A percentile compares a stretch with the other conserved stretches of the same genome.
These are phyloP conservation scores for Kandelia obovata DNA, from an alignment of 345 rosid genomes.

Conservation along the genomic window DNA sequence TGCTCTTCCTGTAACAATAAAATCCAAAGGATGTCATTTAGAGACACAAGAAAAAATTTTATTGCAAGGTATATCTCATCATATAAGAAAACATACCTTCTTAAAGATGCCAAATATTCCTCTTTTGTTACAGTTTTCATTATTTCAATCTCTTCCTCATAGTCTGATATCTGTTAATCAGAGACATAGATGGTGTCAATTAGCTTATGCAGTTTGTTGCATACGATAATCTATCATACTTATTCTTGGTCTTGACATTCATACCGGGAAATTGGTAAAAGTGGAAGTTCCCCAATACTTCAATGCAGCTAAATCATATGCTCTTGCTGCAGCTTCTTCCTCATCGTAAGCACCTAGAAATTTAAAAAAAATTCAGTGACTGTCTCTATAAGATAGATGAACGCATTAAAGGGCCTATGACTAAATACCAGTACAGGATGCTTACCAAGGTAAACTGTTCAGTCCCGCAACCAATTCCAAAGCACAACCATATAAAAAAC, in stretches of 20 bases:
- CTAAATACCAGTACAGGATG: background rate
- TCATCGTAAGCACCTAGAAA: conserved; percentile 62
- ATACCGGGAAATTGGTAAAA: conserved; percentile 61
- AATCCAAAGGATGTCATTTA: background rate
- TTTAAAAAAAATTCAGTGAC: conserved; percentile 6
- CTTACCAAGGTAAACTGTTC: conserved; percentile 64
- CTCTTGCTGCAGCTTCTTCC: conserved; percentile 73
- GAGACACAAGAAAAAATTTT: background rate
- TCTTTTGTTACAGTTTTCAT: conserved; percentile 60
- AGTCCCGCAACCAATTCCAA: conserved; percentile 10
- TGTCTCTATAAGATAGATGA: background rate
- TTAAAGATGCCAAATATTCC: conserved; percentile 61
- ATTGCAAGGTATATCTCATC: background rate
- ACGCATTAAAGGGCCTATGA: background rate
- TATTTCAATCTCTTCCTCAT: conserved; percentile 51
- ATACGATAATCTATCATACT: background rate
- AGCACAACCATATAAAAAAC: conserved; percentile 11
- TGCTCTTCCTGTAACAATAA: conserved; percentile 46
- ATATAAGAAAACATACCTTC: conserved; percentile 39
- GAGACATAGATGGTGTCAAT: background rate
- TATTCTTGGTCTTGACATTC: background rate
- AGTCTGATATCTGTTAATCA: conserved; percentile 44
- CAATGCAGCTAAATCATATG: conserved; percentile 66
- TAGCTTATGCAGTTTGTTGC: background rate
- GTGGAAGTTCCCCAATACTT: conserved; percentile 68